phyloP scores from a whole-genome alignment of 495 filamentous ascomycete genomes.

The Friedmanniomyces simplex region DNA sequence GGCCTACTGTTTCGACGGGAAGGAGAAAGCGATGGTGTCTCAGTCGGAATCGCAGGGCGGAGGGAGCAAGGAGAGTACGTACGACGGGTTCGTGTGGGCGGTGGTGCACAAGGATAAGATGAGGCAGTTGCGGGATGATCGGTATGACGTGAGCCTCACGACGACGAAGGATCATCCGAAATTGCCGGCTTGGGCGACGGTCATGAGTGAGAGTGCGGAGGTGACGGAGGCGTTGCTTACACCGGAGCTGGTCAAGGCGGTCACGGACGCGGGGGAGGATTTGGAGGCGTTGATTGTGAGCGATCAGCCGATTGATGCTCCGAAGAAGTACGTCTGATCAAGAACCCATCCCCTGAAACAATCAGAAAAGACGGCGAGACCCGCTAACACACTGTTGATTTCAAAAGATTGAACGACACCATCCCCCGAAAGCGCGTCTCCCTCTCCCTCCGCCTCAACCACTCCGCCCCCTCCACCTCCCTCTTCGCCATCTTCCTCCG shows the following conservation, averaged over 20 bases:
- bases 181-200: constrained; percentile 82
- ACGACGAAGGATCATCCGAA: constrained; percentile 82
- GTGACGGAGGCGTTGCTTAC: constrained; percentile 82
- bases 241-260: constrained; percentile 68
- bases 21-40: constrained; percentile 64
- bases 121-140: constrained; percentile 78
- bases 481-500: constrained; percentile 78
- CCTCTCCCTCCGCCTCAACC: constrained; percentile 54
- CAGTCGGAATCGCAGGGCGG: constrained; percentile 32
- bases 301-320: constrained; percentile 86
- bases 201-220: constrained; percentile 95
- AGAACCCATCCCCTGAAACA: background rate
- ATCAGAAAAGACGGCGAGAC: too few species aligned
- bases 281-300: constrained; percentile 83
- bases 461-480: constrained; percentile 43
- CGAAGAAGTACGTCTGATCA: constrained; percentile 54
- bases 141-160: constrained; percentile 89
- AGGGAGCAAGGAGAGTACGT: constrained; percentile 52
- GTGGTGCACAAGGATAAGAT: constrained; percentile 91
- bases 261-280: constrained; percentile 66
- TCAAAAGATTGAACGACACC: constrained; percentile 68
- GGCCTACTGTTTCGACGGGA: constrained; percentile 81
- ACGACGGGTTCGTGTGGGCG: constrained; percentile 89
- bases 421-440: constrained; percentile 75
- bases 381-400: background rate